Evolutionary conservation across 169 alveolate species (phyloP).

Genomic region (Plasmodium relictum): DNA sequence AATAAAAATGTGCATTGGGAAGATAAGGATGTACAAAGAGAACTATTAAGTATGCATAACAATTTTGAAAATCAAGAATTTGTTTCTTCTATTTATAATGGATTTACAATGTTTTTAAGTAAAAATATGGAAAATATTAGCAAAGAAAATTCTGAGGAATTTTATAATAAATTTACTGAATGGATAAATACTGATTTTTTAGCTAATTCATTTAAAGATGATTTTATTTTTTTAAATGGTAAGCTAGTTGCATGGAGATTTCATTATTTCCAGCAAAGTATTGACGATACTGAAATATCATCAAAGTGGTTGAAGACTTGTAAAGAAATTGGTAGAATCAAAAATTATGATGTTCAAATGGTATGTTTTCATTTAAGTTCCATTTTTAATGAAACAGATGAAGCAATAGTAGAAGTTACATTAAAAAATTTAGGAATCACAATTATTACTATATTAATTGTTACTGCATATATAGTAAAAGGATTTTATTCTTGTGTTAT

Average conservation of each 20-base stretch:
- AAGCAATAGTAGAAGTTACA: constrained; percentile 48
- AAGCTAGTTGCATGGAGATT: constrained; percentile 58
- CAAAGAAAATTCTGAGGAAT: neutral
- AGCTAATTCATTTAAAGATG: constrained; percentile 51
- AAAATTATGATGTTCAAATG: constrained; percentile 46
- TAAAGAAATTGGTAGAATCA: constrained; percentile 13
- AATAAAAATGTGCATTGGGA: constrained; percentile 51
- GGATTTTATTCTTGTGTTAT: constrained; percentile 82
- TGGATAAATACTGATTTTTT: constrained; percentile 46
- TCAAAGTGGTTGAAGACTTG: constrained; percentile 47
- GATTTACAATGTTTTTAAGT: constrained; percentile 36
- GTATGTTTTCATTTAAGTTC: constrained; percentile 51
- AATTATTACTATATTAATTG: constrained; percentile 67
- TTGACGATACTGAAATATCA: constrained; percentile 52
- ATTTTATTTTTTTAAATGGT: constrained; percentile 44
- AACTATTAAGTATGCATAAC: constrained; percentile 23
- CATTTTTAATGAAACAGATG: constrained; percentile 59
- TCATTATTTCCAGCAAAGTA: constrained; percentile 29
- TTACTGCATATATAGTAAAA: constrained; percentile 83
- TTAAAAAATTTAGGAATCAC: constrained; percentile 56
- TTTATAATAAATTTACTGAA: constrained; percentile 33
- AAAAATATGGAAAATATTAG: constrained; percentile 16
- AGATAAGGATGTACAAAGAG: constrained; percentile 6
- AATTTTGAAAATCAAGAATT: constrained; percentile 30
- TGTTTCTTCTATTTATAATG: constrained; percentile 36